Evolutionary conservation across 495 filamentous ascomycete genomes (phyloP), one percentile per base, ranked within the genome.

Genomic region (Massariosphaeria phaeospora): DNA sequence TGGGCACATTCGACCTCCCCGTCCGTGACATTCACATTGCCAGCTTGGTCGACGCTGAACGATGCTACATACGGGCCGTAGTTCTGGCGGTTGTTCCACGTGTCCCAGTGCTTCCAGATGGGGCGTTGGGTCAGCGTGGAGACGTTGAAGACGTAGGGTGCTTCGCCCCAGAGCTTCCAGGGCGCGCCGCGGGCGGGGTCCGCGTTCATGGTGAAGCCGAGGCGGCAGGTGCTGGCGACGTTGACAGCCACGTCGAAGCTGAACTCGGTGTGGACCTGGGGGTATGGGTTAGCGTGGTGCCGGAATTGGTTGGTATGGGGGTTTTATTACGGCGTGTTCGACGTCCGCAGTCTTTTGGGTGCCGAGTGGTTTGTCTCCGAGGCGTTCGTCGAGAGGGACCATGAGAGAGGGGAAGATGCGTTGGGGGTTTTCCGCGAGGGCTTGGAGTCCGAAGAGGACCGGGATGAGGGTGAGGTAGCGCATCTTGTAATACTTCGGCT

Each of bases 391-490:
- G 42, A 63, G 9, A 5, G 59, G 59, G 24, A 63, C 50, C 13
- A 63, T 54, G 35, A 59, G 49, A 29, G 55, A 48, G n/a, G 59
- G 59, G 24, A 63, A 58, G 11, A 58, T 1, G 12, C 43, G 26
- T 33, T 26, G 24, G 39, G 55, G 26, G 26, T 41, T 20, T 5
- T 18, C 39, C 6, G 17, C 34, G 12, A 30, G 7, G 44, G 43
- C 18, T 15, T 44, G 34, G 13, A 54, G 43, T 12, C 25, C 39
- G 29, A 48, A 45, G 33, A 60, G 36, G 13, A 23, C 42, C 4
- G 57, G 18, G 17, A 47, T 24, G 20, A 60, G 57, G n/a, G 43
- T 7, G 27, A 55, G n/a, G 18, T 25, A 31, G 20, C 34, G 57
- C 57, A 60, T 60, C 33, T 26, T 60, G 49, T 31, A 25, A n/a